Conservation (phyloP, 2,329 filamentous ascomycete genomes). For the Nothopassalora personata region DNA sequence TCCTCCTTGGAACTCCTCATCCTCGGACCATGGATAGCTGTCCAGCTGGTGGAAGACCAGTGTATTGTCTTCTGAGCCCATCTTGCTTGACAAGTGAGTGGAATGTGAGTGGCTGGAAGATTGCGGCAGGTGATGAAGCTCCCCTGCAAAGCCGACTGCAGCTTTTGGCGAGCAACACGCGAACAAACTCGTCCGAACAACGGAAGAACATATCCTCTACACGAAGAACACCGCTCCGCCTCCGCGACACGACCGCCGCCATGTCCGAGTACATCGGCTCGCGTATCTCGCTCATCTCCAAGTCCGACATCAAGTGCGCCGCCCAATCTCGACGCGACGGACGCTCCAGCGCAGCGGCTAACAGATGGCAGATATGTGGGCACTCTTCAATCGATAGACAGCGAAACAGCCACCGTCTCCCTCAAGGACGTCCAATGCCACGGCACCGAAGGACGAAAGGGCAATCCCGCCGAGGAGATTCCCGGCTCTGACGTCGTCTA, state of each 20-base stretch:
- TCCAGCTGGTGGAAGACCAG: constrained; percentile 57
- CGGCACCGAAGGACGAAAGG: constrained; percentile 85
- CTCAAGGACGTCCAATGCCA: constrained; percentile 93
- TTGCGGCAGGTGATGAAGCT: background rate
- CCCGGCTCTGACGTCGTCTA: constrained; percentile 81
- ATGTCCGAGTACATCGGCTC: constrained; percentile 67
- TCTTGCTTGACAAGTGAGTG: background rate
- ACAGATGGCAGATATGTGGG: constrained; percentile 71
- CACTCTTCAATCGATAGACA: constrained; percentile 95
- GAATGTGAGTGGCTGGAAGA: background rate
- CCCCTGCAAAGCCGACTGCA: background rate
- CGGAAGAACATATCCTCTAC: constrained; percentile 5
- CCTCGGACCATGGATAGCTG: constrained; percentile 61
- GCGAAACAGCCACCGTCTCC: constrained; percentile 91
- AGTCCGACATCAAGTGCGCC: constrained; percentile 86
- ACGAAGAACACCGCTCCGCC: constrained; percentile 1
- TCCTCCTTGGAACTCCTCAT: constrained; percentile 64
- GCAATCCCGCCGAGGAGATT: constrained; percentile 74
- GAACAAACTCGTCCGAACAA: background rate
- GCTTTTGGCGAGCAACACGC: background rate
- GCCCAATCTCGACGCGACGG: background rate
- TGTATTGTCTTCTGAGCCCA: constrained; percentile 24
- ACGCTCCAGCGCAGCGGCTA: background rate
- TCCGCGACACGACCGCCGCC: constrained; percentile 12
- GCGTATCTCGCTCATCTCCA: constrained; percentile 93